Conservation (phyloP, 441 rosid species). For the Gossypium trilobum region DNA sequence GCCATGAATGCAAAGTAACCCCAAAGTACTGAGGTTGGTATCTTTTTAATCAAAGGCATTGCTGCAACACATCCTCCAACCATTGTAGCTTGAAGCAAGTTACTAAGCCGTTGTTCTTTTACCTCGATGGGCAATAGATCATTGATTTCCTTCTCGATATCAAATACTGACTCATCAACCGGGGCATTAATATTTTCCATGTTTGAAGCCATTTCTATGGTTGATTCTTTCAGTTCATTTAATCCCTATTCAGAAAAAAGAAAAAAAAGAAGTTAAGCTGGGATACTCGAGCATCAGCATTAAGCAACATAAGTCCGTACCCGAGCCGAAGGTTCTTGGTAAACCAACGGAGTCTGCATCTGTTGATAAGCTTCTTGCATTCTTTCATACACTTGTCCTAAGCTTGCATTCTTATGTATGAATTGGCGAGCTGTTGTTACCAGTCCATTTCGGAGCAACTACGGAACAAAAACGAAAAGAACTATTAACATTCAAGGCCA, state of each 20-base stretch:
- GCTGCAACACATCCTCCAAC: constrained; percentile 62
- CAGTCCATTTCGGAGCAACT: constrained; percentile 48
- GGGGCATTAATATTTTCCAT: constrained; percentile 34
- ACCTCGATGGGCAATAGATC: constrained; percentile 51
- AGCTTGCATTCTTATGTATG: constrained; percentile 36
- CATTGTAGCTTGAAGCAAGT: constrained; percentile 53
- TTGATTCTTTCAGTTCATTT: constrained; percentile 41
- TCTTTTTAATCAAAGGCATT: constrained; percentile 51
- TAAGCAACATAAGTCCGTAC: constrained; percentile 21
- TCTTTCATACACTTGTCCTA: constrained; percentile 48
- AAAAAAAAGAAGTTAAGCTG: not conserved
- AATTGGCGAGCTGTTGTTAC: constrained; percentile 45
- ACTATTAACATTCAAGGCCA: not conserved
- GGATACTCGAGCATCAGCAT: not conserved
- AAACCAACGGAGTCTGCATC: constrained; percentile 49
- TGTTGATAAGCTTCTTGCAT: constrained; percentile 60
- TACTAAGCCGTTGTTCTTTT: constrained; percentile 60
- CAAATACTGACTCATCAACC: constrained; percentile 39
- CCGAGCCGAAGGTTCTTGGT: constrained; percentile 44
- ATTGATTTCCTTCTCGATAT: constrained; percentile 51
- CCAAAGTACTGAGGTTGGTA: constrained; percentile 62
- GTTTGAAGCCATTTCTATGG: constrained; percentile 39
- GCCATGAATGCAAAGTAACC: constrained; percentile 68
- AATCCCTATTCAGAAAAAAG: constrained; percentile 30
- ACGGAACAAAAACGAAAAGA: not conserved